phyloP scores from a whole-genome alignment of 2,329 filamentous ascomycete genomes.

The Ophiostoma triangulosporum region DNA sequence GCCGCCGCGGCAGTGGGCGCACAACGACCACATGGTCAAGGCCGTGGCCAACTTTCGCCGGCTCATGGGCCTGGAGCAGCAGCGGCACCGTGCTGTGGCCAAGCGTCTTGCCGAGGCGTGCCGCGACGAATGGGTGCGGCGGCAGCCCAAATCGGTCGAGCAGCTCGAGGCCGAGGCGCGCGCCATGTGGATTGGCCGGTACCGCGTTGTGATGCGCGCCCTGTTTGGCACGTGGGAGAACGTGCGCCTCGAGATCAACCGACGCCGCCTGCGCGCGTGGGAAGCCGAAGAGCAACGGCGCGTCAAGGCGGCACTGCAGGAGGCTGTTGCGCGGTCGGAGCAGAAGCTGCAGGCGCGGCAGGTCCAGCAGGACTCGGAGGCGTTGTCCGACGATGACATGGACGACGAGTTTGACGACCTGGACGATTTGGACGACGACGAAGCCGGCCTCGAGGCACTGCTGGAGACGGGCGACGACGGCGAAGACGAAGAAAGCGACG shows the following conservation, averaged over 20 bases:
- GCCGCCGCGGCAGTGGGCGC: slow-evolving; percentile 68
- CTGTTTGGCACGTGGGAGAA: slow-evolving; percentile 50
- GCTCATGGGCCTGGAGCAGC: slow-evolving; percentile 66
- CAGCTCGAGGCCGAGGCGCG: slow-evolving; percentile 69
- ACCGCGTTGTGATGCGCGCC: slow-evolving; percentile 54
- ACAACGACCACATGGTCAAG: slow-evolving; percentile 69
- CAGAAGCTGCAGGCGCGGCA: slow-evolving; percentile 52
- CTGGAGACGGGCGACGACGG: slow-evolving; percentile 11
- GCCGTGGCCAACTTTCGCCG: slow-evolving; percentile 71
- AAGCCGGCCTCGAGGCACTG: background rate
- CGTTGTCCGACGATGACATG: slow-evolving; percentile 30
- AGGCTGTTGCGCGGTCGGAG: slow-evolving; percentile 59
- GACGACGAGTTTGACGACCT: slow-evolving; percentile 19
- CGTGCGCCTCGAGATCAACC: slow-evolving; percentile 47
- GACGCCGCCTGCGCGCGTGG: slow-evolving; percentile 45
- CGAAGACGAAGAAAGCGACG: slow-evolving; percentile 45
- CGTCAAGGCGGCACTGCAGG: slow-evolving; percentile 55
- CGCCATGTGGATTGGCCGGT: slow-evolving; percentile 51
- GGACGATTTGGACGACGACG: background rate
- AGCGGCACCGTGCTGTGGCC: slow-evolving; percentile 60
- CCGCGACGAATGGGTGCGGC: slow-evolving; percentile 58
- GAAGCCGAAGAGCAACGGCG: slow-evolving; percentile 50
- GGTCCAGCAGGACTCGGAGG: slow-evolving; percentile 39
- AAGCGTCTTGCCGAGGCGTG: slow-evolving; percentile 70
- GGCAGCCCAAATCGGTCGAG: slow-evolving; percentile 63